Base-by-base conservation (phyloP, 345 rosid species). In the Anastatica hierochuntica region DNA sequence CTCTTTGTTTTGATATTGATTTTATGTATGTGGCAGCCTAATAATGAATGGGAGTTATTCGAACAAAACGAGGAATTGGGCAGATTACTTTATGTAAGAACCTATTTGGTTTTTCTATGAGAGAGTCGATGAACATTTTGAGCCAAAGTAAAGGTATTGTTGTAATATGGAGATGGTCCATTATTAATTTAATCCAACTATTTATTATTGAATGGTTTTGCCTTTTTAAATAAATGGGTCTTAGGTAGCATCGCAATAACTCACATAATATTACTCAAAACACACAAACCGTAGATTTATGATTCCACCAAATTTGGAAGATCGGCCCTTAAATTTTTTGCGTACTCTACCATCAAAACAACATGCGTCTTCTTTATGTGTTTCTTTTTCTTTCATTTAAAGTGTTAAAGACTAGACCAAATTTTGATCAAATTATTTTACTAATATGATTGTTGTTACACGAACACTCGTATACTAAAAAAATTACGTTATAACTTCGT, bases 191-290 rank as follows among this genome's bases (percentile, higher is more conserved):
- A 49, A 56, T 31, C 51, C 51, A 40, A 47, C 15, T 46, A 16
- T 48, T 27, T 11, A 55, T 58, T 2, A 2, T 21, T 52, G 55
- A 46, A n/a, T n/a, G n/a, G n/a, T 44, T 45, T 66, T 45, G 65
- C 66, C 49, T 49, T 58, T 23, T 66, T 51, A 18, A 42, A 29
- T 51, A 18, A 42, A 29, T 43, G 53, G 40, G 64, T 58, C 48
- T 49, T 66, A 51, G 60, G 71, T 65, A 56, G 26, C 14, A 65
- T 49, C 63, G 63, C 70, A 65, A 65, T 57, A 65, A 57, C 63
- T 57, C 52, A n/a, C n/a, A n/a, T 17, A 33, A 17, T 17, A 41
- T 26, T 56, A 64, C 69, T 64, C 44, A 48, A 64, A 56, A 64
- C 58, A 56, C 63, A 56, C 53, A 65, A 57, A 34, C 70, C 46